Evolutionary conservation across 1,284 basidiomycete species (phyloP), one percentile per base, ranked within the genome.

Genomic region (Sporisorium sorghi): DNA sequence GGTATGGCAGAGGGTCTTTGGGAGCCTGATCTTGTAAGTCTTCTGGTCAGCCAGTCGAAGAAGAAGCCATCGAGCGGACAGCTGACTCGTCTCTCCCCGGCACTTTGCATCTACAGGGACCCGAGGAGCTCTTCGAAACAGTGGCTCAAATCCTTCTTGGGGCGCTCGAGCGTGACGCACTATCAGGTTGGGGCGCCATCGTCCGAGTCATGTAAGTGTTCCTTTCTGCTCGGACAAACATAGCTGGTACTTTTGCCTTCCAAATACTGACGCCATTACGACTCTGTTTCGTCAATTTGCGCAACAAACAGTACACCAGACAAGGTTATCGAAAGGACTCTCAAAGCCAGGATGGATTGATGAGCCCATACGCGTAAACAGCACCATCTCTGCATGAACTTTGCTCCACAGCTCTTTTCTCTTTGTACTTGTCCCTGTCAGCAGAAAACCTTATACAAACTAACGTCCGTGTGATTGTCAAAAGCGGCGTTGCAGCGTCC

Each of bases 1-100:
- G 97, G 97, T 91, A 91, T 97, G 77, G 97, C 97, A 42, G 97
- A 99, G 86, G 94, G 94, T 6, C 88, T 99, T 42, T 99, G 97
- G 97, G 96, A 99, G 86, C 94, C 95, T 7, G 93, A 95, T 86
- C 87, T 99, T 84, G 87, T 87, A 71, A 73, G 86, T 85, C 5
- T 14, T 4, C 21, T 10, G 10, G 2, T 23, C 8, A 21, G 14
- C 3, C 30, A 30, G 6, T 24, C 3, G 5, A 23, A 15, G 10
- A 3, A n/a, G n/a, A 21, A 23, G 14, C 2, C 12, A 26, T 26
- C 19, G 26, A 19, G 19, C 56, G 33, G 32, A 50, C 35, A 33
- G 26, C 56, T 51, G 30, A 56, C 30, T 28, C 23, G 14, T 23
- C 24, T 43, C 14, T 14, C 23, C 2, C n/a, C 12, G 26, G 35